Evolutionary conservation across 2,329 filamentous ascomycete genomes (phyloP).

Genomic region (Pseudogymnoascus sp.): DNA sequence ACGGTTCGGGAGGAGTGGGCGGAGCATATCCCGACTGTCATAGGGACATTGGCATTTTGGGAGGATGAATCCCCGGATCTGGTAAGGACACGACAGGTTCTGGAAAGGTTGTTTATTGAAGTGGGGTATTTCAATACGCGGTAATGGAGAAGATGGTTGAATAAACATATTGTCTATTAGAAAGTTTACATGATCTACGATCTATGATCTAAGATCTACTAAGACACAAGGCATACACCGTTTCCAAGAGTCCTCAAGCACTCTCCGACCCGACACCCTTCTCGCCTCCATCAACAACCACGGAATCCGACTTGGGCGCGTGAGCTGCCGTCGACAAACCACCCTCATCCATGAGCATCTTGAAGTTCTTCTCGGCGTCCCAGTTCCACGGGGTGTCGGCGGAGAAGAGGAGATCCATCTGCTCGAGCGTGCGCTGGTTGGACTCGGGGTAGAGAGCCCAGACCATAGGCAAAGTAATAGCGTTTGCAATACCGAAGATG

Average conservation of each 20-base stretch:
- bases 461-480: conserved; percentile 21
- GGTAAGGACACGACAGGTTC: not conserved
- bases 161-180: not conserved
- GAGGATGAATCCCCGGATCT: not conserved
- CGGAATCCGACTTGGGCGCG: not conserved
- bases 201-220: not conserved
- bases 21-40: not conserved
- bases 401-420: conserved; percentile 25
- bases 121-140: not conserved
- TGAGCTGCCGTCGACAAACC: not conserved
- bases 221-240: not conserved
- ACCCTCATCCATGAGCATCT: conserved; percentile 12
- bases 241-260: not conserved
- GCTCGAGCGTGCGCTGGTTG: conserved; percentile 22
- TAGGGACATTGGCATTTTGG: not conserved
- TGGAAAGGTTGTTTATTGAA: not conserved
- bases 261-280: not conserved
- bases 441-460: conserved; percentile 22
- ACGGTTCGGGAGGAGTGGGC: not conserved
- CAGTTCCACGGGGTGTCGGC: conserved; percentile 22
- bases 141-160: not conserved
- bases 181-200: not conserved
- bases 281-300: not conserved
- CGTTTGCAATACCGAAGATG: conserved; percentile 25
- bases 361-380: conserved; percentile 20